Base-by-base conservation (phyloP, 129 eudicot species). In the Dittrichia graveolens region DNA sequence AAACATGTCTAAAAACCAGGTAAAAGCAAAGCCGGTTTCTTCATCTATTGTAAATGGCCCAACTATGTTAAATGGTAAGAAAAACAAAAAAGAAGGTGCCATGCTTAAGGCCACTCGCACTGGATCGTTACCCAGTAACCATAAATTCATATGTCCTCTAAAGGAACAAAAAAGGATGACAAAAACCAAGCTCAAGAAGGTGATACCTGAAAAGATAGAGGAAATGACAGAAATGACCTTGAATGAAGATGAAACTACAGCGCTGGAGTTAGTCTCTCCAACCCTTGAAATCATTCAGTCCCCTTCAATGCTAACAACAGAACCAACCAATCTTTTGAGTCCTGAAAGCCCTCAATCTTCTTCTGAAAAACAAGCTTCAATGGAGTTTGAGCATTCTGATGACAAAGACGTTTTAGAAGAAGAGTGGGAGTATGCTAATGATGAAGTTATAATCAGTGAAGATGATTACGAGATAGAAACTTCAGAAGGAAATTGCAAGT, bases 191-290 rank as follows among this genome's bases (percentile, higher is more conserved):
- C 70, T 80, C 10, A 78, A 68, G 65, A 52, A 75, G 76, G 38
- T 77, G 9, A 35, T 75, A 5, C 35, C 79, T 39, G 72, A 81
- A 54, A 77, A 80, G 69, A 84, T 76, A 41, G 70, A 73, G 37
- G 91, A 82, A 84, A 87, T 79, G 79, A 85, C 78, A 19, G 87
- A 80, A 83, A 88, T 80, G 81, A 85, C 69, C 7, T 72, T 83
- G 78, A 77, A 77, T 37, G 83, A 85, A 52, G 69, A 75, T 40
- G 80, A 74, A 75, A 60, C 62, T 8, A 63, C 38, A n/a, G 58
- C 12, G 11, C 3, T 69, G 13, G 82, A 75, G 67, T 9, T 45
- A 7, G 63, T 48, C n/a, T 24, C 72, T 42, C 67, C 63, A 39
- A 53, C 38, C 42, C 81, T 58, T 34, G 66, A 57, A 35, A 43